These are phyloP conservation scores for Coemansia sp. DNA, from an alignment of 192 early-diverging fungal genomes.

Conservation along the genomic window DNA sequence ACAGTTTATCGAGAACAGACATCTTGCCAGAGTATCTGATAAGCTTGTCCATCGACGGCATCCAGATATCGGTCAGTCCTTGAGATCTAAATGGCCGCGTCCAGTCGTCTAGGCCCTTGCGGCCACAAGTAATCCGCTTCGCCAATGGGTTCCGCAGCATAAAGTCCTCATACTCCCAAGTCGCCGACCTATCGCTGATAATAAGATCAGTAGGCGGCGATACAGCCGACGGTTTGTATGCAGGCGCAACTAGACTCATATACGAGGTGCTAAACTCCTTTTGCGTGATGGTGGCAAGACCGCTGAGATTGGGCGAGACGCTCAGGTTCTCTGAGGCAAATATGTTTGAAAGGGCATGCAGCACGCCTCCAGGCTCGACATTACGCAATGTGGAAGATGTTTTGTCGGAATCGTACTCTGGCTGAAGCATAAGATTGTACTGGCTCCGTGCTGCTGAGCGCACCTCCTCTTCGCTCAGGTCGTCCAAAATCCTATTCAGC, in stretches of 20 bases:
- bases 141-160: conserved; percentile 35
- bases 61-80: conserved; percentile 66
- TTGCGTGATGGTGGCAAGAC: conserved; percentile 29
- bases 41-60: conserved; percentile 74
- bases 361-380: conserved; percentile 26
- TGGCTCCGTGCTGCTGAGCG: conserved; percentile 13
- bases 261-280: conserved; percentile 36
- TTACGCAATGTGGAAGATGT: neutral
- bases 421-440: conserved; percentile 18
- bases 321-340: conserved; percentile 36
- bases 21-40: conserved; percentile 82
- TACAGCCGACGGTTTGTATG: conserved; percentile 59
- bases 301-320: conserved; percentile 35
- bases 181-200: conserved; percentile 64
- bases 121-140: conserved; percentile 31
- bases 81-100: conserved; percentile 46
- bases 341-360: conserved; percentile 46
- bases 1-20: conserved; percentile 66
- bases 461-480: conserved; percentile 8
- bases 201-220: conserved; percentile 65
- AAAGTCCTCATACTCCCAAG: conserved; percentile 54
- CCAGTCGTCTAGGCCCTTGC: conserved; percentile 33
- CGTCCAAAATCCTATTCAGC: conserved; percentile 24
- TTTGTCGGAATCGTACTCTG: conserved; percentile 2
- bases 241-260: conserved; percentile 43